phyloP scores from a whole-genome alignment of 768 basidiomycete genomes.

The Lentinula boryana region DNA sequence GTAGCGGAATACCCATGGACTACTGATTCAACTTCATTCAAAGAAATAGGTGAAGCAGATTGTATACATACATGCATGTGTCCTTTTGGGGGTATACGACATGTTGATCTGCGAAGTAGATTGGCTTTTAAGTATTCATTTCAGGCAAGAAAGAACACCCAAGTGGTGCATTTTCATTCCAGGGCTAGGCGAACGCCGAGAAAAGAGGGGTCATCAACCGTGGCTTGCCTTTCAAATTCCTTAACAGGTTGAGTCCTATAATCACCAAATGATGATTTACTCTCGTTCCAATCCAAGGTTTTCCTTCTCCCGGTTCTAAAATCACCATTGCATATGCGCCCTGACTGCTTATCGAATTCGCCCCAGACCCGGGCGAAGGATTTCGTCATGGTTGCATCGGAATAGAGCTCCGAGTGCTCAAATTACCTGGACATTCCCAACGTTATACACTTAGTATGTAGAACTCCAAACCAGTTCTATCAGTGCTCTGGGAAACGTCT shows the following conservation, averaged over 20 bases:
- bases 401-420: background rate
- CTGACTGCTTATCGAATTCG: background rate
- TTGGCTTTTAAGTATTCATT: conserved; percentile 3
- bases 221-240: background rate
- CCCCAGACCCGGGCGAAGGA: background rate
- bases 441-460: background rate
- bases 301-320: background rate
- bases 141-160: background rate
- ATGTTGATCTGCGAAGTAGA: conserved; percentile 4
- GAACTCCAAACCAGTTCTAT: background rate
- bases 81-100: background rate
- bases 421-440: background rate
- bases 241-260: background rate
- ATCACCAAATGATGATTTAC: background rate
- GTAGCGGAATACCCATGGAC: background rate
- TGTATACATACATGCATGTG: background rate
- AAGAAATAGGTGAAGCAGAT: background rate
- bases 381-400: background rate
- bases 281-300: background rate
- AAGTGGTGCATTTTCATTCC: background rate
- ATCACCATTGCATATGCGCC: background rate
- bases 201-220: background rate
- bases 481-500: background rate
- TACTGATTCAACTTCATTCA: background rate
- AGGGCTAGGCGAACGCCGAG: background rate